Evolutionary conservation across 768 basidiomycete genomes (phyloP), one percentile per base, ranked within the genome.

Genomic region (Tephrocybe sp.): DNA sequence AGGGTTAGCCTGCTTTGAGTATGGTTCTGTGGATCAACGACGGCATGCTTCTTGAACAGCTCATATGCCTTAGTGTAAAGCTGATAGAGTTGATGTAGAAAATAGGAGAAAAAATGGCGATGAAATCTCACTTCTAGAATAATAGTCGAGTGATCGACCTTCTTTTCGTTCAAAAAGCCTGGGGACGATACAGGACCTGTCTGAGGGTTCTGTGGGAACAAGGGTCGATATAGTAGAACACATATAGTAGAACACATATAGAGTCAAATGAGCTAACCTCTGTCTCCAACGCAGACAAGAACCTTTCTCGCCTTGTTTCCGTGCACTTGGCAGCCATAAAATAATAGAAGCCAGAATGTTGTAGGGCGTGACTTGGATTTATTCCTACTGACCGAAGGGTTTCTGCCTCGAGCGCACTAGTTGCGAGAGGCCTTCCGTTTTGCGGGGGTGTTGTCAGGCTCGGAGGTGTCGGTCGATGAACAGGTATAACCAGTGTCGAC

Each of bases 1-100:
- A 95, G 70, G 0, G 91, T 92, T 54, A 93, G 69, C 9, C 94
- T 82, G 2, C 83, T 82, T 56, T 89, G 90, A n/a, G 76, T 78
- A 16, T 76, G 71, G 42, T 58, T 70, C 39, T 67, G 64, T 19
- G 69, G 52, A 19, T 69, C 60, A 29, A 69, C 55, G 1, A 78
- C 67, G 36, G 70, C 73, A 59, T 89, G 79, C 57, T 82, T 86
- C 70, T 95, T 97, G 74, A 97, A 92, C 10, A 93, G 64, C 57
- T 95, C 91, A 66, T 99, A 98, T 1, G 97, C 77, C 61, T 94
- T 93, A 6, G 92, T 97, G 62, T 93, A 94, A 1, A 99, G 76
- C 91, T 94, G 53, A 16, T 39, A 42, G n/a, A 16, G n/a, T n/a
- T 18, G 47, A 19, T 42, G 7, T 29, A 18, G 29, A 60, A 22